Evolutionary conservation across 2,329 filamentous ascomycete species (phyloP), one percentile per base, ranked within the genome.

Genomic region (Mycosphaerella sp.): DNA sequence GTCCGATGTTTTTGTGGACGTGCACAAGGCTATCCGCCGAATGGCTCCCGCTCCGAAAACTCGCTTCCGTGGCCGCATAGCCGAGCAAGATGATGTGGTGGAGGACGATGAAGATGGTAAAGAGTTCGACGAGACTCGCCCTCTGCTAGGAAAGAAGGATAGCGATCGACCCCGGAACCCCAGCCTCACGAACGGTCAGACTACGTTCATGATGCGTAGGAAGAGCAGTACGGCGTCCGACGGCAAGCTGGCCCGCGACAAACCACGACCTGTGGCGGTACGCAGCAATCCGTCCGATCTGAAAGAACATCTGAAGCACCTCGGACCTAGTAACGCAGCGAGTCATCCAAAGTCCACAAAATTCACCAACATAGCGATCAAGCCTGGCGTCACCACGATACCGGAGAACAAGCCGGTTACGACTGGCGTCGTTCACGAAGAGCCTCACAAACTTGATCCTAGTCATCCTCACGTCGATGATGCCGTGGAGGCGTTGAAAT

Each of bases 1-100:
- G 71, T 97, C 92, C 0, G 93, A 98, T 71, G 93, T 98, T 9
- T 98, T 95, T 66, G 86, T 98, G 60, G 93, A 98, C 70, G 90
- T 98, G 2, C 93, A 97, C 77, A 97, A 97, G 75, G 93, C 93
- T 21, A 96, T 98, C 62, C 84, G 93, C 54, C 87, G 93, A 49
- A 81, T 95, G 65, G 82, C 86, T 17, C 90, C 90, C 1, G 90
- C 91, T 1, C 92, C 92, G 1, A 86, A 89, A 66, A 83, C 83
- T 10, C 60, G 62, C 17, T 70, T 67, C 56, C 56, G 61, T 31
- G 51, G 55, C 10, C 48, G 54, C 29, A 40, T 40, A 5, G 31
- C 48, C 11, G 48, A 51, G n/a, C 49, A 53, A 10, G 49, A 48
- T 14, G 47, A 53, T n/a, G 40, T 57, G 12, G 51, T 56, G 40